Evolutionary conservation across 345 rosid species (phyloP).

Genomic region (Salix brachista): DNA sequence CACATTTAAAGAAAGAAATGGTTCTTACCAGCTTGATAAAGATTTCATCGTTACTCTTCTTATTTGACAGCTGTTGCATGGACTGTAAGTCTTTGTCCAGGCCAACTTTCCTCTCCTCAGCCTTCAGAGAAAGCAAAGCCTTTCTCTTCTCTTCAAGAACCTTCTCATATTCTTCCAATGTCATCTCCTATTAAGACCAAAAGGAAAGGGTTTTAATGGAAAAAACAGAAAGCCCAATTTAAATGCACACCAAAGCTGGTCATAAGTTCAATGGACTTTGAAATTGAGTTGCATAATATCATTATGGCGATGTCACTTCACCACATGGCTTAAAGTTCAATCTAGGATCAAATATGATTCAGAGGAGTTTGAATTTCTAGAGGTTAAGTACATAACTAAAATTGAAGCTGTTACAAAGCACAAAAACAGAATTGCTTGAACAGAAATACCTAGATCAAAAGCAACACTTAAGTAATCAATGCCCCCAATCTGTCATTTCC

Average conservation of each 20-base stretch:
- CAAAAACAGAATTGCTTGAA: not conserved
- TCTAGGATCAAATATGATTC: not conserved
- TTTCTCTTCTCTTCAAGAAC: slow-evolving; percentile 79
- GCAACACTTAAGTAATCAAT: not conserved
- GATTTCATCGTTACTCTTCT: slow-evolving; percentile 75
- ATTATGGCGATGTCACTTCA: not conserved
- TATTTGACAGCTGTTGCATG: slow-evolving; percentile 85
- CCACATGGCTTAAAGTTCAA: not conserved
- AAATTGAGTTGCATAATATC: not conserved
- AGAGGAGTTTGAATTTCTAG: not conserved
- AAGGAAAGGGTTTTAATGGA: not conserved
- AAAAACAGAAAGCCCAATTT: not conserved
- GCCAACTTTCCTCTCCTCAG: slow-evolving; percentile 84
- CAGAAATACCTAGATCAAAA: not conserved
- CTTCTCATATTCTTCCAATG: slow-evolving; percentile 91
- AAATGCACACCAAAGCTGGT: not conserved
- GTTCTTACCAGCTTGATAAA: slow-evolving; percentile 79
- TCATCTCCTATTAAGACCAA: slow-evolving; percentile 65
- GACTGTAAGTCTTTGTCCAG: slow-evolving; percentile 59
- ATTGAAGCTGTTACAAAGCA: not conserved
- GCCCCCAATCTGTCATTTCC: not conserved
- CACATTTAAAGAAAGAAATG: not conserved
- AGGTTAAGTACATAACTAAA: not conserved
- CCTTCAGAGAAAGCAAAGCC: slow-evolving; percentile 52
- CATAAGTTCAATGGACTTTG: not conserved